phyloP scores from a whole-genome alignment of 2,329 filamentous ascomycete genomes.

The Sporothrix mexicana region DNA sequence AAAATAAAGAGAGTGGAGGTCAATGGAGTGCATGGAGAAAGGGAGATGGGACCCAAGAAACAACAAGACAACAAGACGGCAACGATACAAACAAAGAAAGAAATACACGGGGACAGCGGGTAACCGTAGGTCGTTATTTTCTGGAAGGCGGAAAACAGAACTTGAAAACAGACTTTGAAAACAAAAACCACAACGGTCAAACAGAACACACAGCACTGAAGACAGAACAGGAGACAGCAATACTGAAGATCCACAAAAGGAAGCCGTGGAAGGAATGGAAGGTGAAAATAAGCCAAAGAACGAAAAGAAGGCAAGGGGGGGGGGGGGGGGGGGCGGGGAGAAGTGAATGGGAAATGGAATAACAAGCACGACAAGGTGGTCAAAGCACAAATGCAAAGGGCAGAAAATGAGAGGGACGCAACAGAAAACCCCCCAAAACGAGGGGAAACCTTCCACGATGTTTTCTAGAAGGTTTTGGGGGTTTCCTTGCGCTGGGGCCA shows the following conservation, averaged over 20 bases:
- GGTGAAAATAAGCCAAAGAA: not conserved
- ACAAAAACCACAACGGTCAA: not conserved
- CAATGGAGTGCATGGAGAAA: not conserved
- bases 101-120: not conserved
- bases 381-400: not conserved
- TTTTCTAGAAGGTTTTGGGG: not conserved
- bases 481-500: not conserved
- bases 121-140: not conserved
- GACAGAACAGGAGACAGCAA: not conserved
- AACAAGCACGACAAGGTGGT: not conserved
- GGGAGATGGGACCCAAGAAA: not conserved
- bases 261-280: constrained; percentile 20
- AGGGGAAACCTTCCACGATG: constrained; percentile 16
- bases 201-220: not conserved
- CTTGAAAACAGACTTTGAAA: too few relatives aligned
- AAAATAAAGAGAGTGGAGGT: not conserved
- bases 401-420: not conserved
- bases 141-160: not conserved
- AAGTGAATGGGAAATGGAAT: constrained; percentile 9
- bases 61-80: not conserved
- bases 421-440: not conserved
- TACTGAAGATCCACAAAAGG: not conserved
- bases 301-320: not conserved
- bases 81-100: not conserved
- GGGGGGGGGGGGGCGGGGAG: not conserved